phyloP scores from a whole-genome alignment of 768 basidiomycete genomes.

The Pleurotus ostreatus region DNA sequence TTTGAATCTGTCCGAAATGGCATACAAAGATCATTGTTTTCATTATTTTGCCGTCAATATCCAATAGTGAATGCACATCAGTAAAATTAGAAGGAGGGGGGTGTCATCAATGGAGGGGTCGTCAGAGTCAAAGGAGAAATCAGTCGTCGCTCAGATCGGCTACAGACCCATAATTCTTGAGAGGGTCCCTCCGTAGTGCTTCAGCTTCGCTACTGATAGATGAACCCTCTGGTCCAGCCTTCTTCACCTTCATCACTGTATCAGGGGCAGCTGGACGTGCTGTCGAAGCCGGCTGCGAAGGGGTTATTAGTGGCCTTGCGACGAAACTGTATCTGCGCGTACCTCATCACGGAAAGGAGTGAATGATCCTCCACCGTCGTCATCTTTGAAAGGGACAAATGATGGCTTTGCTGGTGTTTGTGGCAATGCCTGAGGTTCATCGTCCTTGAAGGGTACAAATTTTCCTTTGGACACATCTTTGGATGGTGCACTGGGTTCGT shows the following conservation, averaged over 20 bases:
- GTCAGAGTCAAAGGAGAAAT: not conserved
- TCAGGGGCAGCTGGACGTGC: slow-evolving; percentile 36
- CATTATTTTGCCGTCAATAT: no score
- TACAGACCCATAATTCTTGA: slow-evolving; percentile 62
- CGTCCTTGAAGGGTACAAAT: slow-evolving; percentile 39
- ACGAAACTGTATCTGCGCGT: slow-evolving; percentile 15
- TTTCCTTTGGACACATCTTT: slow-evolving; percentile 24
- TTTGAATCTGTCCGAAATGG: no score
- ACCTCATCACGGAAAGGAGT: slow-evolving; percentile 75
- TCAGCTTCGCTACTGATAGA: slow-evolving; percentile 63
- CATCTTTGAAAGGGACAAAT: slow-evolving; percentile 13
- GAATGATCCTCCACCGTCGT: slow-evolving; percentile 48
- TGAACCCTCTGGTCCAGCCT: slow-evolving; percentile 36
- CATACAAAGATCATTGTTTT: no score
- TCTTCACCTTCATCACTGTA: slow-evolving; percentile 67
- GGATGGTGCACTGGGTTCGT: slow-evolving; percentile 4
- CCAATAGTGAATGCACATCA: no score
- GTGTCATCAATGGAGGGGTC: no score
- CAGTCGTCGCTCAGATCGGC: slow-evolving; percentile 12
- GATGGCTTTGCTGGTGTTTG: slow-evolving; percentile 23
- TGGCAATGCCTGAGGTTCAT: slow-evolving; percentile 16
- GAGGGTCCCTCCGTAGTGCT: slow-evolving; percentile 71
- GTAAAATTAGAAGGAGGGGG: no score
- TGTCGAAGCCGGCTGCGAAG: slow-evolving; percentile 22
- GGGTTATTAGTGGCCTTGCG: slow-evolving; percentile 7